Evolutionary conservation across 257 asterid species (phyloP), one percentile per base, ranked within the genome.

Genomic region (Datura wrightii): DNA sequence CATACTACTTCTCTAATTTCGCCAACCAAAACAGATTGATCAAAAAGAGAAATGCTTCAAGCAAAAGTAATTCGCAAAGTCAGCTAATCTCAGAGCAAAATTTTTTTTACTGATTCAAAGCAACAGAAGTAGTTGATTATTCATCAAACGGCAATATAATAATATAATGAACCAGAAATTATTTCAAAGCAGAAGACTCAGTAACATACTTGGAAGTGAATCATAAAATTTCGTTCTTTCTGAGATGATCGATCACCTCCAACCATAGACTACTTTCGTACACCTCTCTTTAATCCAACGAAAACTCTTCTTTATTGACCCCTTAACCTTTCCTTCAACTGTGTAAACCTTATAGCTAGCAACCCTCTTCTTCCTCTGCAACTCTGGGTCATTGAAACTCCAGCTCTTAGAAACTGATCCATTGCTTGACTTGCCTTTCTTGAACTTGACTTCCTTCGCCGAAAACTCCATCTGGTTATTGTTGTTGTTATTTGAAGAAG

Each of bases 351-450:
- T 85, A 56, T 79, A 85, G 44, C 84, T 52, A 60, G 84, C 87
- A 14, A 85, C 84, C 69, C 84, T 85, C 42, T 79, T 85, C 70
- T 85, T 85, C 84, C 84, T 85, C n/a, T 65, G 84, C 56, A 79
- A 13, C 37, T 85, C 84, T n/a, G 81, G 81, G 56, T 79, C 84
- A 79, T 9, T 41, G 2, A 85, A 79, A 52, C 87, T 63, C 84
- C 84, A 85, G 34, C 69, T 34, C 36, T 54, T 85, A 54, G 84
- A 85, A 46, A 74, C 59, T 10, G 81, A 74, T 19, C 81, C 81
- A 19, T 48, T 48, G 31, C n/a, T 74, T 3, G 39, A 71, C 60
- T 48, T 48, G 6, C 58, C 56, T 74, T 74, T 48, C 81, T 74
- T 71, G 7, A 69, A 39, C 19, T 69, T 69, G n/a, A 69, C 31